Conservation (phyloP, 2,329 filamentous ascomycete species). For the Phoma sp. region DNA sequence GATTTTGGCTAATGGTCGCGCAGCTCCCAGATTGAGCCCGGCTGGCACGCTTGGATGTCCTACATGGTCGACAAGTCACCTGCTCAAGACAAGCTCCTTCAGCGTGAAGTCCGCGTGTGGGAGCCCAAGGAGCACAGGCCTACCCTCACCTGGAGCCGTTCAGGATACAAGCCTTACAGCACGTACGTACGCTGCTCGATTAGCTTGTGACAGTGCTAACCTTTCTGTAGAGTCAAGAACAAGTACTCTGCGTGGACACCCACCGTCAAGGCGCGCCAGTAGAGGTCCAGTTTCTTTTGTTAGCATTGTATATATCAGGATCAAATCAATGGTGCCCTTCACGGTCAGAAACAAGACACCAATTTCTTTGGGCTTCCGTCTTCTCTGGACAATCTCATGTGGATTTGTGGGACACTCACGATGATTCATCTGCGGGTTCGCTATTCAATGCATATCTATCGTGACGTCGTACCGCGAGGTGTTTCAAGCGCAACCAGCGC, state of each 20-base stretch:
- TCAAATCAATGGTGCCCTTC: conserved; percentile 11
- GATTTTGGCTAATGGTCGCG: conserved; percentile 46
- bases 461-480: not conserved
- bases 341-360: not conserved
- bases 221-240: conserved; percentile 51
- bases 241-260: conserved; percentile 58
- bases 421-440: not conserved
- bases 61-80: conserved; percentile 91
- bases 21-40: conserved; percentile 85
- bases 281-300: conserved; percentile 21
- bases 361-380: not conserved
- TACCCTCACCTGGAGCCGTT: conserved; percentile 76
- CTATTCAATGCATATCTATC: not conserved
- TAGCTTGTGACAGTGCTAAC: conserved; percentile 15
- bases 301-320: conserved; percentile 34
- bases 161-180: conserved; percentile 90
- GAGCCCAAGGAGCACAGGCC: conserved; percentile 75
- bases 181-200: conserved; percentile 69
- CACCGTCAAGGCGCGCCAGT: conserved; percentile 53
- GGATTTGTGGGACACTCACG: not conserved
- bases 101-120: conserved; percentile 73
- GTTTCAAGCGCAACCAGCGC: not conserved
- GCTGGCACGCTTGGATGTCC: conserved; percentile 98
- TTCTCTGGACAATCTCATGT: not conserved
- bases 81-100: conserved; percentile 73